Conservation (phyloP, 805 yeast genomes). For the Zygosaccharomyces kombuchaensis region DNA sequence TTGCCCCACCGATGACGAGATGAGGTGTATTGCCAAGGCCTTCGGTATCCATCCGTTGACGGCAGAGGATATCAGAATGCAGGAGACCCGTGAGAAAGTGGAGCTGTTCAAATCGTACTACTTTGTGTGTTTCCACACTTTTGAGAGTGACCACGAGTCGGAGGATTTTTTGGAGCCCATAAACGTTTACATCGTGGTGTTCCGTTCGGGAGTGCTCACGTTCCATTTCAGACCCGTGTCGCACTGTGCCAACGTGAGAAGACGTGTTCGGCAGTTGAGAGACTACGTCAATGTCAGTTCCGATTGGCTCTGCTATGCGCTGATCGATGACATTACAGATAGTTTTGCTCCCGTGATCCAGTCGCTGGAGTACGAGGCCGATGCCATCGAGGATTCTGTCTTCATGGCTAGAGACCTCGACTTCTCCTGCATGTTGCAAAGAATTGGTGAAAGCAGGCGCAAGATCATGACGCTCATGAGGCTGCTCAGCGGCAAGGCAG, state of each 20-base stretch:
- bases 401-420: conserved; percentile 73
- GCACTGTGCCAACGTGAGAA: conserved; percentile 72
- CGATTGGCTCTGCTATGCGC: conserved; percentile 79
- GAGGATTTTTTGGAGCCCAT: conserved; percentile 82
- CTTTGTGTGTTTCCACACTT: conserved; percentile 95
- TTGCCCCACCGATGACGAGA: conserved; percentile 92
- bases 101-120: conserved; percentile 87
- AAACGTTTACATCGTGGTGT: conserved; percentile 68
- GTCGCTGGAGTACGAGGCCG: conserved; percentile 74
- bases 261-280: conserved; percentile 74
- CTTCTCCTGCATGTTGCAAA: conserved; percentile 68
- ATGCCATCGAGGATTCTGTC: conserved; percentile 75
- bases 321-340: conserved; percentile 81
- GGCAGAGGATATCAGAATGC: conserved; percentile 94
- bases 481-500: conserved; percentile 87
- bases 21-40: conserved; percentile 87
- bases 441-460: conserved; percentile 85
- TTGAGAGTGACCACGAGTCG: conserved; percentile 74
- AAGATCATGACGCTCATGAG: conserved; percentile 92
- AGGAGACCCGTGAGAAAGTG: conserved; percentile 95
- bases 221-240: conserved; percentile 66
- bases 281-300: conserved; percentile 75
- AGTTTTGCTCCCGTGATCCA: conserved; percentile 79
- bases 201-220: conserved; percentile 61
- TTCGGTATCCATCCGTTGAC: conserved; percentile 98